Evolutionary conservation across 306 rosid species (phyloP).

Genomic region (Ziziphus jujuba): DNA sequence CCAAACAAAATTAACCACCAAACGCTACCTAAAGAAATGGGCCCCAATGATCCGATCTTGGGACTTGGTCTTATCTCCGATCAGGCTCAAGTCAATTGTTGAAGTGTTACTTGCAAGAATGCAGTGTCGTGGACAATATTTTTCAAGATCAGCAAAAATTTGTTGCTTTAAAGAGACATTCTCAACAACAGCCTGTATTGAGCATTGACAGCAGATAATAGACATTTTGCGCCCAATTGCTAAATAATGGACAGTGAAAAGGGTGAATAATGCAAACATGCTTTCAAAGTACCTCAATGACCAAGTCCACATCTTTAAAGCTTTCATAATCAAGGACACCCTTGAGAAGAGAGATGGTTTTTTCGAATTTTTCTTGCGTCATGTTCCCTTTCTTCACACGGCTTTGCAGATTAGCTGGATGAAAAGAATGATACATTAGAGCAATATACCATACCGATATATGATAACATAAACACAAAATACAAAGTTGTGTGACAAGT

Average conservation of each 20-base stretch:
- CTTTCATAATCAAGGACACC: constrained; percentile 75
- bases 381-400: constrained; percentile 78
- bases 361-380: constrained; percentile 74
- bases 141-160: constrained; percentile 89
- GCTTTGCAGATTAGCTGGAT: constrained; percentile 88
- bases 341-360: constrained; percentile 63
- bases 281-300: constrained; percentile 71
- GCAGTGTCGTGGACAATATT: constrained; percentile 83
- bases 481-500: neutral
- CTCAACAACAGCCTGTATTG: constrained; percentile 90
- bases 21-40: constrained; percentile 86
- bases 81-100: constrained; percentile 90
- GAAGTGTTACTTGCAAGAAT: constrained; percentile 95
- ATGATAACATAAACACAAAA: neutral
- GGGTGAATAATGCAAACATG: constrained; percentile 8
- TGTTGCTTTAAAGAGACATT: constrained; percentile 88
- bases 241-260: constrained; percentile 19
- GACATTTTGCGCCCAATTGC: constrained; percentile 12
- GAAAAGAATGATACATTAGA: constrained; percentile 17
- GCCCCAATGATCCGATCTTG: constrained; percentile 86
- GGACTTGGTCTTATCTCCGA: constrained; percentile 80
- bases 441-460: neutral
- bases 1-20: neutral
- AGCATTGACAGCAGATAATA: constrained; percentile 29
- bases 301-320: constrained; percentile 90